These are phyloP conservation scores for Sugiyamaella novakii DNA, from an alignment of 1,139 yeast species.

Conservation along the genomic window DNA sequence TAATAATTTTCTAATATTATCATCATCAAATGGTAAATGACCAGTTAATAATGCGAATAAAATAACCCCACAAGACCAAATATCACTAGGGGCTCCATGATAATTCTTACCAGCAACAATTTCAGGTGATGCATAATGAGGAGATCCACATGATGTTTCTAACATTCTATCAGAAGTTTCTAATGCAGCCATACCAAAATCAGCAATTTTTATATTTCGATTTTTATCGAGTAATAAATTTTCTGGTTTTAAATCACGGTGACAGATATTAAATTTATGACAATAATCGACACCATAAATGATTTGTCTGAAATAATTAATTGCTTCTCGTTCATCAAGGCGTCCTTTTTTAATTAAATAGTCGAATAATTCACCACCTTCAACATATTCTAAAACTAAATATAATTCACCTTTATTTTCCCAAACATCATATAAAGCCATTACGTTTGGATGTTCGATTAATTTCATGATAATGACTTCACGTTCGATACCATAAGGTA, in stretches of 20 bases:
- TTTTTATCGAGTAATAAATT: conserved; percentile 83
- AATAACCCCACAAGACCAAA: conserved; percentile 98
- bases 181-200: conserved; percentile 99
- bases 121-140: conserved; percentile 98
- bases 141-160: conserved; percentile 97
- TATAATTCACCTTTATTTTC: conserved; percentile 88
- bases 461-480: conserved; percentile 92
- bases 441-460: conserved; percentile 87
- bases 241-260: conserved; percentile 95
- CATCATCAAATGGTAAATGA: conserved; percentile 95
- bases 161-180: conserved; percentile 82
- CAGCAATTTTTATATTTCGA: conserved; percentile 92
- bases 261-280: conserved; percentile 88
- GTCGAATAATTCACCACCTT: conserved; percentile 96
- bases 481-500: conserved; percentile 93
- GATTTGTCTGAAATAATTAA: conserved; percentile 87
- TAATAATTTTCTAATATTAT: conserved; percentile 80
- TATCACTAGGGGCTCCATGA: conserved; percentile 96
- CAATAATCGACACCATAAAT: conserved; percentile 90
- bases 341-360: conserved; percentile 86
- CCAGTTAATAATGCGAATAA: conserved; percentile 92
- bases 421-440: conserved; percentile 98
- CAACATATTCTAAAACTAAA: conserved; percentile 90
- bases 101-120: conserved; percentile 92
- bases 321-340: conserved; percentile 85